A percentile compares a stretch with the other conserved stretches of the same genome.
Conservation (phyloP, 257 asterid species). For the Nicotiana obtusifolia region DNA sequence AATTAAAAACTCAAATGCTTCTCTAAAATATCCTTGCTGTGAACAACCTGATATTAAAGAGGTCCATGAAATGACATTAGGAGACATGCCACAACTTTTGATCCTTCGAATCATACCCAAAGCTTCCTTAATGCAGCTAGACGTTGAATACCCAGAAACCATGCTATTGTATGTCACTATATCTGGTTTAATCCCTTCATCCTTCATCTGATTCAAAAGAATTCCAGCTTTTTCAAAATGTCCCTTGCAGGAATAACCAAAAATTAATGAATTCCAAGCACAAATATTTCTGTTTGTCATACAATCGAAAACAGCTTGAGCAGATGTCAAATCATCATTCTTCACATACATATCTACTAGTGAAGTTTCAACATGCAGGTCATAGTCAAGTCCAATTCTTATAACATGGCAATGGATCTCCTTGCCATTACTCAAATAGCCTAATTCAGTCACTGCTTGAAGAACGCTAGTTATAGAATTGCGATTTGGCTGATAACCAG, state of each 20-base stretch:
- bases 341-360: constrained; percentile 58
- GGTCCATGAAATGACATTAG: constrained; percentile 60
- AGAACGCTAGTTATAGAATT: constrained; percentile 44
- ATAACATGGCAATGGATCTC: constrained; percentile 42
- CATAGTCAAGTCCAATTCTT: constrained; percentile 38
- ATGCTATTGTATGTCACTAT: constrained; percentile 51
- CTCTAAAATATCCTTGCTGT: constrained; percentile 33
- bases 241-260: constrained; percentile 50
- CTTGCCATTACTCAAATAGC: constrained; percentile 25
- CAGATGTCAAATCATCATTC: constrained; percentile 34
- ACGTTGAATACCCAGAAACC: constrained; percentile 49
- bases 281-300: constrained; percentile 32
- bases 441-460: constrained; percentile 47
- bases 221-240: constrained; percentile 30
- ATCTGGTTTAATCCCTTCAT: constrained; percentile 44
- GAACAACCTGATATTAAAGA: constrained; percentile 57
- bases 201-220: constrained; percentile 40
- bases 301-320: constrained; percentile 35
- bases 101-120: constrained; percentile 28
- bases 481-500: constrained; percentile 44
- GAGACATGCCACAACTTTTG: constrained; percentile 39
- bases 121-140: constrained; percentile 41
- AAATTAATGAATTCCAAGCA: constrained; percentile 56
- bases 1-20: constrained; percentile 35
- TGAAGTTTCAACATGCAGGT: constrained; percentile 38